Percentiles rank a stretch among this genome's conserved stretches.
Conservation (phyloP, 2,329 filamentous ascomycete species). For the Fusarium neocosmosporiellum region DNA sequence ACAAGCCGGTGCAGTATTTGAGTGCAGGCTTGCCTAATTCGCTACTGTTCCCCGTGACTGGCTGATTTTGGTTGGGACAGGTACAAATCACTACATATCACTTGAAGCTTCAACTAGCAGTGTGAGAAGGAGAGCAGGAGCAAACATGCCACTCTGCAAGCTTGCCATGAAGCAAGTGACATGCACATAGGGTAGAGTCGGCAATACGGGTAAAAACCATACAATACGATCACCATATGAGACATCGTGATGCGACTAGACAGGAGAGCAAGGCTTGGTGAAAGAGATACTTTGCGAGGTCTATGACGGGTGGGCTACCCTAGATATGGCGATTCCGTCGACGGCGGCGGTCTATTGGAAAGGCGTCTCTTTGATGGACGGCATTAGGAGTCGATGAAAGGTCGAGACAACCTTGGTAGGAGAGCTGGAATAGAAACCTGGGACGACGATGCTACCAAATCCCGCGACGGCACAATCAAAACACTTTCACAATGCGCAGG, state of each 20-base stretch:
- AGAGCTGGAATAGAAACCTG: not conserved
- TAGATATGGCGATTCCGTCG: not conserved
- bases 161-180: not conserved
- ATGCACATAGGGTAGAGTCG: not conserved
- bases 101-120: not conserved
- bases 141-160: not conserved
- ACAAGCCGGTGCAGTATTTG: not conserved
- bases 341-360: not conserved
- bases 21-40: not conserved
- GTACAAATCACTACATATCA: not conserved
- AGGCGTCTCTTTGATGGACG: too few species aligned
- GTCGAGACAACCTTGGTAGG: too few species aligned
- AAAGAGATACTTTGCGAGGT: not conserved
- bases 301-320: not conserved
- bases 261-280: not conserved
- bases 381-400: too few species aligned
- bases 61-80: not conserved
- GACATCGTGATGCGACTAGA: not conserved
- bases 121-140: not conserved
- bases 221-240: too few species aligned
- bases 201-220: rapidly evolving
- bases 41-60: not conserved
- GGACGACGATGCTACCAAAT: not conserved
- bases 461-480: too few species aligned
- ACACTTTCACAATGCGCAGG: too few species aligned